phyloP scores from a whole-genome alignment of 176 grass and related monocot genomes.

The Raddia guianensis region DNA sequence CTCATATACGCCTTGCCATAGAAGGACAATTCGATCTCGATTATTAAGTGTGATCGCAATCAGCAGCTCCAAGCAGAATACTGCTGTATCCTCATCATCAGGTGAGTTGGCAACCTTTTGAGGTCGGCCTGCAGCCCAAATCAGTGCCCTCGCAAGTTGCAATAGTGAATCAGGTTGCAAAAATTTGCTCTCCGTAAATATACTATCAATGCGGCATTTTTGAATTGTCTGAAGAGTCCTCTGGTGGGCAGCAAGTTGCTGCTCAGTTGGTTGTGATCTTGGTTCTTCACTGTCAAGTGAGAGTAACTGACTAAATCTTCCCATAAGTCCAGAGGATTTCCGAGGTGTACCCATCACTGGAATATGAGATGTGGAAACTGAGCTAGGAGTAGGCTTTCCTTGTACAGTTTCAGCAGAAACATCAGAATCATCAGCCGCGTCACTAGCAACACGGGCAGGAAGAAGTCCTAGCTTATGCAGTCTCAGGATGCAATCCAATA shows the following conservation, averaged over 20 bases:
- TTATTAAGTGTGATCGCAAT: constrained; percentile 95
- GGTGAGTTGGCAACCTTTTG: constrained; percentile 79
- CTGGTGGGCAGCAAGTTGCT: constrained; percentile 96
- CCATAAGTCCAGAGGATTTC: constrained; percentile 96
- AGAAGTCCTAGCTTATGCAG: constrained; percentile 96
- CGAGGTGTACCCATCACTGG: constrained; percentile 85
- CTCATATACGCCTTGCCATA: constrained; percentile 97
- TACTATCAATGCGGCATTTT: constrained; percentile 91
- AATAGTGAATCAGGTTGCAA: constrained; percentile 85
- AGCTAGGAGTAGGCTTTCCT: constrained; percentile 70
- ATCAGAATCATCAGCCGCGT: constrained; percentile 88
- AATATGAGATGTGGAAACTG: constrained; percentile 79
- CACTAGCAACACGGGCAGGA: constrained; percentile 88
- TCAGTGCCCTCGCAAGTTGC: constrained; percentile 89
- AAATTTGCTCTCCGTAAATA: constrained; percentile 97
- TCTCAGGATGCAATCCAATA: constrained; percentile 96
- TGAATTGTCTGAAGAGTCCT: constrained; percentile 96
- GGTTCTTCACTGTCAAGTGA: constrained; percentile 98
- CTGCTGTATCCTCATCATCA: constrained; percentile 95
- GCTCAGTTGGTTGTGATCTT: constrained; percentile 90
- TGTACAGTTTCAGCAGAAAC: constrained; percentile 71
- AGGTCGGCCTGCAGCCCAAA: constrained; percentile 90
- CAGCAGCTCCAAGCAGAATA: constrained; percentile 96
- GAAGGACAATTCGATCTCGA: constrained; percentile 85
- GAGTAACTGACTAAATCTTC: constrained; percentile 94